Evolutionary conservation across 1,284 basidiomycete genomes (phyloP), one percentile per base, ranked within the genome.

Genomic region (Malassezia pachydermatis): DNA sequence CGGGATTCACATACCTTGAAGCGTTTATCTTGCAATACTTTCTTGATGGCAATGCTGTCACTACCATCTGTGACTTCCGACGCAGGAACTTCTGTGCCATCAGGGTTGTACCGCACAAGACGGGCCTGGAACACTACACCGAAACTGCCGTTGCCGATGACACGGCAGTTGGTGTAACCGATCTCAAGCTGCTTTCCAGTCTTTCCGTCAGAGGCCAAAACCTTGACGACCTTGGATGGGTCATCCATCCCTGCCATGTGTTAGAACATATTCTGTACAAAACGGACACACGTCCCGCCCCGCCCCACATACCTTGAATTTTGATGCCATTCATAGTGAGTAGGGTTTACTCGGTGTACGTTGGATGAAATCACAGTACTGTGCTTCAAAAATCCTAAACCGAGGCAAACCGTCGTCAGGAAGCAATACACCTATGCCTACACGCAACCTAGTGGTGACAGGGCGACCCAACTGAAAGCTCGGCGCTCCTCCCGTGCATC

Each of bases 21-120:
- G 62, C 92, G 83, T 80, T 98, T 98, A 78, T 98, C 92, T 79
- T 98, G 92, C 61, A 98, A 76, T 45, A 98, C 92, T 79, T 96
- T 98, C 83, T 98, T 98, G 80, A 98, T 98, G 48, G 92, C 92
- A 67, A 98, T 94, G 66, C 95, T 89, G 55, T 86, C 83, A 43
- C 51, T 57, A 16, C 51, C 51, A n/a, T 44, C 48, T 25, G 28
- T 36, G 14, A 34, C 14, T 13, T 42, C 43, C 3, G 45, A 52
- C 8, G 54, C 33, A 22, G 51, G 59, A 29, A 41, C 41, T 17
- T 30, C 41, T 3, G 19, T 35, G 20, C 36, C 49, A 24, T 41
- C 19, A 5, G 30, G 22, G 7, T 11, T 10, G 34, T 25, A 40
- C 4, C 25, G 37, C 33, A 78, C 72, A 59, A 79, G 75, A 60